Percentiles rank a stretch among this genome's conserved stretches.
Conservation (phyloP, 1,139 yeast genomes). For the Suhomyces anneliseae region DNA sequence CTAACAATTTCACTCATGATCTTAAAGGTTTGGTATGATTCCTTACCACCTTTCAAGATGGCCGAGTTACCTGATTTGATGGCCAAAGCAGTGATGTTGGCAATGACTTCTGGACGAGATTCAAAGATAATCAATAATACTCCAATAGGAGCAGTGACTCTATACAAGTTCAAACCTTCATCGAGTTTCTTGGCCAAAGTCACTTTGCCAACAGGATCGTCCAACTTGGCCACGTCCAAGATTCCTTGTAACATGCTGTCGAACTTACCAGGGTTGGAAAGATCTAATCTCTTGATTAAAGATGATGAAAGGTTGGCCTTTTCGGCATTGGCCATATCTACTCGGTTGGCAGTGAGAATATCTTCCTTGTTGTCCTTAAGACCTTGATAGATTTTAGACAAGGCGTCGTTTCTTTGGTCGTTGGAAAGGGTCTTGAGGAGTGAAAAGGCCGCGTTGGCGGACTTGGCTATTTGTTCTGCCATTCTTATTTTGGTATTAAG, state of each 20-base stretch:
- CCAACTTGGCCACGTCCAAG: slow-evolving; percentile 81
- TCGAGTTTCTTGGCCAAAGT: slow-evolving; percentile 83
- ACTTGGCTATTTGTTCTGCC: slow-evolving; percentile 77
- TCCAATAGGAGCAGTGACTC: slow-evolving; percentile 93
- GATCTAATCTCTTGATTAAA: slow-evolving; percentile 78
- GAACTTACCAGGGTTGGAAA: slow-evolving; percentile 78
- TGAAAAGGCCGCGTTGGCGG: slow-evolving; percentile 78
- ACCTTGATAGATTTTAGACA: slow-evolving; percentile 69
- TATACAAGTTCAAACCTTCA: slow-evolving; percentile 76
- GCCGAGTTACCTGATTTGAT: slow-evolving; percentile 96
- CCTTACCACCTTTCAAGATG: slow-evolving; percentile 96
- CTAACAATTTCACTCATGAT: slow-evolving; percentile 76
- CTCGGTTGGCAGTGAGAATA: slow-evolving; percentile 69
- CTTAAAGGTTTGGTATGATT: slow-evolving; percentile 78
- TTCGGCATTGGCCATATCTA: slow-evolving; percentile 73
- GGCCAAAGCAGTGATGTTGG: slow-evolving; percentile 93
- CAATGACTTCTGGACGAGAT: slow-evolving; percentile 97
- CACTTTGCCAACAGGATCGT: slow-evolving; percentile 87
- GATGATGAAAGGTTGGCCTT: slow-evolving; percentile 61
- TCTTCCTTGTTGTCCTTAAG: slow-evolving; percentile 55
- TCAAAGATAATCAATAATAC: slow-evolving; percentile 91
- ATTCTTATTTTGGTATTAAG: slow-evolving; percentile 9
- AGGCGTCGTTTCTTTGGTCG: slow-evolving; percentile 70
- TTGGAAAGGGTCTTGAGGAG: slow-evolving; percentile 73
- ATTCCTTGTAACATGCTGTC: slow-evolving; percentile 95